Evolutionary conservation across 2,329 filamentous ascomycete genomes (phyloP), one percentile per base, ranked within the genome.

Genomic region (Hirsutella thompsonii): DNA sequence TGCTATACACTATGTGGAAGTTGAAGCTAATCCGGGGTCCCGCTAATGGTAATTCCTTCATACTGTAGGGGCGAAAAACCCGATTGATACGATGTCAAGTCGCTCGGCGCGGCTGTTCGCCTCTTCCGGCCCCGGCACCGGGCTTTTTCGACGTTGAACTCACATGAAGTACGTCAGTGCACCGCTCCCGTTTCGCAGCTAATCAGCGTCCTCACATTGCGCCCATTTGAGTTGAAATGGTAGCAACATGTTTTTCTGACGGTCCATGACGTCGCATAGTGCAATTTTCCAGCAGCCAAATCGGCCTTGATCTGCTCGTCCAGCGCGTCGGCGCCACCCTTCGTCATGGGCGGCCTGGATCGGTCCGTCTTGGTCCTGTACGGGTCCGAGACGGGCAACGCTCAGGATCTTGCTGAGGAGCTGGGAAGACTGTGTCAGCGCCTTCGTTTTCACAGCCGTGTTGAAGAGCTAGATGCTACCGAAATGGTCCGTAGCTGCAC

Each of bases 331-430:
- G 23, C 6, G 11, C 2, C 18, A n/a, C 26, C 36, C 4, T 8
- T 20, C 37, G 20, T 28, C 38, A 61, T 59, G 50, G 49, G 53
- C 35, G 48, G 49, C 39, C 39, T 50, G 13, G 49, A 53, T 28
- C 48, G 72, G 49, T 65, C 62, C 44, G 60, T 74, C 38, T 74
- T 94, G 49, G 71, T 98, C 43, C 72, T 94, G 28, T 98, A 94
- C 63, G 92, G 87, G 42, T 93, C 90, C 32, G 92, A 98, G 66
- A 96, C 89, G 19, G 92, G 92, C 42, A 95, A 92, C 55, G 82
- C 87, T 41, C 85, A 94, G 61, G 90, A 96, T 61, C 76, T 90
- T 47, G 90, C 92, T 18, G 80, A 87, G 53, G 87, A 95, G 57
- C 67, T 96, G 46, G 85, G 81, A 32, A 71, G 79, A 33, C 62